Evolutionary conservation across 2,329 filamentous ascomycete genomes (phyloP).

Genomic region (Fusarium robinianum): DNA sequence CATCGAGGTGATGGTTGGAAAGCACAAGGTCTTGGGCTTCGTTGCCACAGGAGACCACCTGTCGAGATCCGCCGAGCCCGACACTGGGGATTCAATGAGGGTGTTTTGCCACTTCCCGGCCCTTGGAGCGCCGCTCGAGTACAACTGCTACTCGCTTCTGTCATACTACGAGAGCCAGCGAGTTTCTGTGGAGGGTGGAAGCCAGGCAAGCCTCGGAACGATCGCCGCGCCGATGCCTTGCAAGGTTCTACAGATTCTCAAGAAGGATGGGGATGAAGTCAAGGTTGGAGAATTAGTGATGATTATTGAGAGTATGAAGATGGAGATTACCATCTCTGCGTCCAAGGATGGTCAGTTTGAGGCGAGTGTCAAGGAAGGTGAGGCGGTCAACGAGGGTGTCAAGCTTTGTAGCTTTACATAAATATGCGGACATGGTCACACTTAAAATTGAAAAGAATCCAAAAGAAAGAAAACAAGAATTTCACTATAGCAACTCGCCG

Average conservation of each 20-base stretch:
- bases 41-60: too few relatives aligned
- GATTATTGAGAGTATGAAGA: conserved; percentile 37
- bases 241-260: conserved; percentile 29
- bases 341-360: conserved; percentile 14
- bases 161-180: conserved; percentile 22
- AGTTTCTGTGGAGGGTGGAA: not conserved
- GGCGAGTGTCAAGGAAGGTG: conserved; percentile 16
- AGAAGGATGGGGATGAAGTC: conserved; percentile 23
- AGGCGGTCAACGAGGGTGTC: conserved; percentile 19
- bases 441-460: too few relatives aligned
- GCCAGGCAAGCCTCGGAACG: not conserved
- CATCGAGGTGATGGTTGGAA: too few relatives aligned
- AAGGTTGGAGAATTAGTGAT: conserved; percentile 28
- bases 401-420: conserved; percentile 22
- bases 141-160: conserved; percentile 33
- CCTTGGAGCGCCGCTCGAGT: conserved; percentile 9
- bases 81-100: not conserved
- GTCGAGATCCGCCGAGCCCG: too few relatives aligned
- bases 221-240: conserved; percentile 34
- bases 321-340: conserved; percentile 31
- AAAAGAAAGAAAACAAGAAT: too few relatives aligned
- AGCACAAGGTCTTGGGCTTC: too few relatives aligned
- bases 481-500: too few relatives aligned
- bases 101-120: conserved; percentile 20
- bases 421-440: too few relatives aligned